These are phyloP conservation scores for Colletotrichum sp. DNA, from an alignment of 2,329 filamentous ascomycete genomes.

Conservation along the genomic window DNA sequence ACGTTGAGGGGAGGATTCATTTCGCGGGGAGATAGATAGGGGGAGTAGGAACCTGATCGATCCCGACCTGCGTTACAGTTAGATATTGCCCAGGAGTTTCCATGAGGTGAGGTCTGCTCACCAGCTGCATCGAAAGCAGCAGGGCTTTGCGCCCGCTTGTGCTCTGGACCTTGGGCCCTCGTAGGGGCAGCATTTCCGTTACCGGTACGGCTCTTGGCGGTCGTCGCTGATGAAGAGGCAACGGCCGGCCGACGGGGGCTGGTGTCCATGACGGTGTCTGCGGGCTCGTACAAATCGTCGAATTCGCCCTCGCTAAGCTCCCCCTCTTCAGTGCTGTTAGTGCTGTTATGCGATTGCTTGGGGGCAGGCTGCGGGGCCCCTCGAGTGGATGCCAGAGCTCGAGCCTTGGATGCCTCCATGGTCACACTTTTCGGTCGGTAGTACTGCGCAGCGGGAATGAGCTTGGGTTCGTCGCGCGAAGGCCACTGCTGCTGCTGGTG, in stretches of 20 bases:
- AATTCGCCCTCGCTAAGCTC: conserved; percentile 76
- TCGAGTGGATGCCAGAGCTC: background rate
- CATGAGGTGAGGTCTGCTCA: background rate
- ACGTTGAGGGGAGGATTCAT: conserved; percentile 29
- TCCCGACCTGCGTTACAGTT: conserved; percentile 37
- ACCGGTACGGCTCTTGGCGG: background rate
- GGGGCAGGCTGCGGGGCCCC: background rate
- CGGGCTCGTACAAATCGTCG: conserved; percentile 60
- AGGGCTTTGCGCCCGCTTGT: background rate
- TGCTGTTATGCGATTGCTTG: background rate
- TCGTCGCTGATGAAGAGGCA: background rate
- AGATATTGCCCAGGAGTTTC: background rate
- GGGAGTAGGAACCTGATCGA: conserved; percentile 58
- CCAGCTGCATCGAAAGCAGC: background rate
- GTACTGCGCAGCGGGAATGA: conserved; percentile 21
- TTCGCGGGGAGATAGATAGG: conserved; percentile 55
- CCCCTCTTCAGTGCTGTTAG: conserved; percentile 62
- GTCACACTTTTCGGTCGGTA: conserved; percentile 15
- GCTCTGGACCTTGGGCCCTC: background rate
- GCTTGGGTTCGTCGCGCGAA: conserved; percentile 16
- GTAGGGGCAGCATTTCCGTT: background rate
- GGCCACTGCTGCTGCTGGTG: conserved; percentile 1
- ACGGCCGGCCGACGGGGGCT: background rate
- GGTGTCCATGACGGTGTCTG: background rate
- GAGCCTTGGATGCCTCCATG: conserved; percentile 21